phyloP scores from a whole-genome alignment of 2,329 filamentous ascomycete genomes.

The Fusarium tanahbumbuense region DNA sequence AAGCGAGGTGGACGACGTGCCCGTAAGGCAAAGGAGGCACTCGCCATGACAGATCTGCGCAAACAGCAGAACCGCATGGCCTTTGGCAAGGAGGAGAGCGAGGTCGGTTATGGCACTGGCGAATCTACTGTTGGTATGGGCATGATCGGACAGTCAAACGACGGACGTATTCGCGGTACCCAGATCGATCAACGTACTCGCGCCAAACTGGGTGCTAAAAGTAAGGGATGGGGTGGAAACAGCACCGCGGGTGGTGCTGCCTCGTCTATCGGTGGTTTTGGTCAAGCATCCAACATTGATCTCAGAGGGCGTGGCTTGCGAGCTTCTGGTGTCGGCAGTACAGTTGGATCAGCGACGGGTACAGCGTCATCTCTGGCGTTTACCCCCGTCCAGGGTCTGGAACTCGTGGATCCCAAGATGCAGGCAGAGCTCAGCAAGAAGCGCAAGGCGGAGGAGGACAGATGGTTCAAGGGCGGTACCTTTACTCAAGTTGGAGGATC shows the following conservation, averaged over 20 bases:
- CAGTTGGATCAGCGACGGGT: constrained; percentile 69
- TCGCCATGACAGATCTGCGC: constrained; percentile 94
- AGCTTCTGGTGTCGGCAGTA: constrained; percentile 82
- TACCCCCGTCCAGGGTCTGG: constrained; percentile 92
- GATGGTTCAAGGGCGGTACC: constrained; percentile 97
- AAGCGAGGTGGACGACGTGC: constrained; percentile 93
- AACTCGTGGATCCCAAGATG: constrained; percentile 93
- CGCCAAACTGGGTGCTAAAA: constrained; percentile 93
- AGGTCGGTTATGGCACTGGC: constrained; percentile 89
- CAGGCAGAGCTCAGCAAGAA: constrained; percentile 90
- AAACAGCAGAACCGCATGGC: constrained; percentile 97
- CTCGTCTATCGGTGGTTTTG: constrained; percentile 86
- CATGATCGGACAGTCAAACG: constrained; percentile 91
- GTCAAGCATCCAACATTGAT: constrained; percentile 73
- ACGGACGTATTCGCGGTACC: constrained; percentile 86
- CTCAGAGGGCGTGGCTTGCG: constrained; percentile 84
- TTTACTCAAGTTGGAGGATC: constrained; percentile 83
- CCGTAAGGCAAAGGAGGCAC: constrained; percentile 94
- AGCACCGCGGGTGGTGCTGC: constrained; percentile 74
- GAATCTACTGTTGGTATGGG: constrained; percentile 89
- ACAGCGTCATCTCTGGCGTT: constrained; percentile 91
- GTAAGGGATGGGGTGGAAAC: constrained; percentile 90
- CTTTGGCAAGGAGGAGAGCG: constrained; percentile 94
- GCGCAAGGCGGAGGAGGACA: constrained; percentile 91
- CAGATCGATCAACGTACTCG: constrained; percentile 94